A percentile compares a stretch with the other conserved stretches of the same genome.
Evolutionary conservation across 1,284 basidiomycete species (phyloP).

Genomic region (Fomitopsis pinicola): DNA sequence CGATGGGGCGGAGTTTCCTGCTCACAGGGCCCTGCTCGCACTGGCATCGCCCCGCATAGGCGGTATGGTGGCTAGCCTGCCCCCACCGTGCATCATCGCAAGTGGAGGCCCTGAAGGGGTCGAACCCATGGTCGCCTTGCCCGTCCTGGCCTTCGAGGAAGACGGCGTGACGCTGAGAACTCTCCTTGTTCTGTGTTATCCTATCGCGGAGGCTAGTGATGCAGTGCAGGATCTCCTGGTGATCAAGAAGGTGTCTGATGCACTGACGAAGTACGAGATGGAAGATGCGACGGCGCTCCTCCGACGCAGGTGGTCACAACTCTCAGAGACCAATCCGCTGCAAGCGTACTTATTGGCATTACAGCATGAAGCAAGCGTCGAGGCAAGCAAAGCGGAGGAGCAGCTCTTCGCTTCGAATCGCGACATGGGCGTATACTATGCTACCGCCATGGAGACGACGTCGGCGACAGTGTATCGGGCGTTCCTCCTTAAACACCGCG

Average conservation of each 20-base stretch:
- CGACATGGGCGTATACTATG: too few species aligned
- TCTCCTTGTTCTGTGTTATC: constrained; percentile 17
- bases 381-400: too few species aligned
- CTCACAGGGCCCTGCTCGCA: constrained; percentile 40
- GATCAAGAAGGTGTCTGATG: background rate
- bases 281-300: background rate
- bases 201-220: constrained; percentile 5
- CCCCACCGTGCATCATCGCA: background rate
- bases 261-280: background rate
- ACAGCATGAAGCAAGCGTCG: too few species aligned
- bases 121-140: background rate
- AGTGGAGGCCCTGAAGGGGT: background rate
- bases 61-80: background rate
- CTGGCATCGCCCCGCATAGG: constrained; percentile 41
- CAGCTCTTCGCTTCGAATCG: too few species aligned
- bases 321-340: too few species aligned
- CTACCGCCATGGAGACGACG: too few species aligned
- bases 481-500: too few species aligned
- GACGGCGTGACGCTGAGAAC: constrained; percentile 6
- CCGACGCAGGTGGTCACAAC: too few species aligned
- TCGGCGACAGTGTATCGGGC: too few species aligned
- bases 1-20: constrained; percentile 39
- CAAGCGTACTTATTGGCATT: too few species aligned
- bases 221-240: background rate
- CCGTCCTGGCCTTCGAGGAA: constrained; percentile 9